These are phyloP conservation scores for Kodamaea restingae DNA, from an alignment of 805 yeast species.

Conservation along the genomic window DNA sequence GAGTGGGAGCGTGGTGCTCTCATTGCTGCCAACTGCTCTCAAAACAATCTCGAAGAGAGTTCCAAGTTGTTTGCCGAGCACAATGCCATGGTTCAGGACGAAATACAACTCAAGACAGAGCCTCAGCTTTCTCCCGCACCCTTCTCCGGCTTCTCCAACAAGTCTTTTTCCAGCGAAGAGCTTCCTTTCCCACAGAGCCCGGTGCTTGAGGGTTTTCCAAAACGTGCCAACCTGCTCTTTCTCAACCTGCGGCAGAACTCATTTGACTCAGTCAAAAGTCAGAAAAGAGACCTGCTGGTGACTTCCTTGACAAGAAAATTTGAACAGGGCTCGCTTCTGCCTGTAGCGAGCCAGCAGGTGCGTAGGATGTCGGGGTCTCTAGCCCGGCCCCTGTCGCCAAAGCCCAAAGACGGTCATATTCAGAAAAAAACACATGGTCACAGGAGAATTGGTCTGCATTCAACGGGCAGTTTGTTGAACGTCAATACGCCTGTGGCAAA, in stretches of 20 bases:
- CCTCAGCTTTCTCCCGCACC: slow-evolving; percentile 1
- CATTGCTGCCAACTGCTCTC: slow-evolving; percentile 36
- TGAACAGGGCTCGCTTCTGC: slow-evolving; percentile 2
- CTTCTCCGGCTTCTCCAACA: slow-evolving; percentile 1
- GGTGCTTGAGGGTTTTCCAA: slow-evolving; percentile 12
- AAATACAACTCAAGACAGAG: background rate
- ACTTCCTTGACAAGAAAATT: background rate
- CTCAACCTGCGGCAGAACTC: slow-evolving; percentile 8
- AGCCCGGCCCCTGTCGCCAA: slow-evolving; percentile 3
- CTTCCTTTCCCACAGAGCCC: slow-evolving; percentile 7
- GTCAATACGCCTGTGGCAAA: background rate
- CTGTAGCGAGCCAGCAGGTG: slow-evolving; percentile 5
- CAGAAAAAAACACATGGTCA: slow-evolving; percentile 3
- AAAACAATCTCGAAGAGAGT: slow-evolving; percentile 21
- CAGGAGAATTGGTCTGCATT: background rate
- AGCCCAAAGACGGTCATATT: slow-evolving; percentile 8
- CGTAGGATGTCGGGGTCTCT: slow-evolving; percentile 2
- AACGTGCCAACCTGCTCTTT: slow-evolving; percentile 17
- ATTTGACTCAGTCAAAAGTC: slow-evolving; percentile 8
- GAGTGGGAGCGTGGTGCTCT: slow-evolving; percentile 45
- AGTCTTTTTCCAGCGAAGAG: slow-evolving; percentile 4
- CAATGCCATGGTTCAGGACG: slow-evolving; percentile 9
- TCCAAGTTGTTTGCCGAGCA: slow-evolving; percentile 35
- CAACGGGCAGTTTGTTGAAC: background rate
- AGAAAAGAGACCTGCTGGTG: slow-evolving; percentile 5